phyloP scores from a whole-genome alignment of 495 filamentous ascomycete genomes.

The Staphylotrichum tortipilum region DNA sequence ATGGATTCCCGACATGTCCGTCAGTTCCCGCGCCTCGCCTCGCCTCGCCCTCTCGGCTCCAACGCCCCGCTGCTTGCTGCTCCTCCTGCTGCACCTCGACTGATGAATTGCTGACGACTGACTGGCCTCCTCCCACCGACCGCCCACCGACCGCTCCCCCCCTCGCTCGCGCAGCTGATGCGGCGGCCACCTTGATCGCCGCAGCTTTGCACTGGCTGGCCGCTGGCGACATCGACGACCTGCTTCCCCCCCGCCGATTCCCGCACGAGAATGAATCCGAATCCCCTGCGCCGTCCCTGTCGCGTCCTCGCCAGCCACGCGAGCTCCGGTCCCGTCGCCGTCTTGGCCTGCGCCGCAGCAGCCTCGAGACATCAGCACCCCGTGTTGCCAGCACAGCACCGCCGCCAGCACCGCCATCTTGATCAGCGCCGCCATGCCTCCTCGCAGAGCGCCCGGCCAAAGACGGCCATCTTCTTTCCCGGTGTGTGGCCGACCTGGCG shows the following conservation, averaged over 20 bases:
- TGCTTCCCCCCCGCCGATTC: neutral
- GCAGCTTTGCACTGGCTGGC: constrained; percentile 24
- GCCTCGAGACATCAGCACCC: neutral
- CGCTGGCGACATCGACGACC: constrained; percentile 6
- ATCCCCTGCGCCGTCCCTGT: constrained; percentile 10
- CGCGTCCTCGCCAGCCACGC: constrained; percentile 5
- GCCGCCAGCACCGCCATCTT: too few relatives aligned
- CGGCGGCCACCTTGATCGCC: constrained; percentile 16
- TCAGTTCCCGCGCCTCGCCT: neutral
- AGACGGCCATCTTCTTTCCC: constrained; percentile 78
- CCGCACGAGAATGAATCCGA: constrained; percentile 14
- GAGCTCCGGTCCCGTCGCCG: constrained; percentile 2
- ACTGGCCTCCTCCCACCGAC: neutral
- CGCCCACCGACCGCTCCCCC: neutral
- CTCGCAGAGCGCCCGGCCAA: constrained; percentile 34
- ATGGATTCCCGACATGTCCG: neutral
- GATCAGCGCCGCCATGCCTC: constrained; percentile 16
- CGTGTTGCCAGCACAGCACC: constrained; percentile 6
- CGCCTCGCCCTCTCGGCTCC: too few relatives aligned
- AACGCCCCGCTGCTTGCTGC: too few relatives aligned
- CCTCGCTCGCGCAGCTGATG: constrained; percentile 13
- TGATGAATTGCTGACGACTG: too few relatives aligned
- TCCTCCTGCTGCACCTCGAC: too few relatives aligned
- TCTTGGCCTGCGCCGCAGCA: constrained; percentile 4
- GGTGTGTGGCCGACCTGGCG: constrained; percentile 42